Base-by-base conservation (phyloP, 306 rosid genomes). In the Sicyos edulis region DNA sequence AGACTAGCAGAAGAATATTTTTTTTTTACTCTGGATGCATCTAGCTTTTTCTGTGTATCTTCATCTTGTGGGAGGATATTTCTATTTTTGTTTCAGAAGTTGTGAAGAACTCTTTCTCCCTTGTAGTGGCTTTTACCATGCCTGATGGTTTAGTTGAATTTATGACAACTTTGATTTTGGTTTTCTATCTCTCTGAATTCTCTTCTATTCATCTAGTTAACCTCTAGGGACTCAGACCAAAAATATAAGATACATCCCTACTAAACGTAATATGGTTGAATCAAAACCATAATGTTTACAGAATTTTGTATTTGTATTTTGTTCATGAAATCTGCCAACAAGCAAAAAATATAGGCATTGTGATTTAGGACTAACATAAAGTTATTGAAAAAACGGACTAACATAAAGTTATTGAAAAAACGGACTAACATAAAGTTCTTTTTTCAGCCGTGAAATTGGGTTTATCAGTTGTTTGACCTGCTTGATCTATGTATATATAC, bases 1-100 rank as follows among this genome's bases (percentile, higher is more conserved):
- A 15, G 72, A 69, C 8, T 24, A 26, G 73, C 58, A 69, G 45
- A 49, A 50, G 17, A 69, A 69, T 50, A 24, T 8, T 50, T 16
- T 50, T 50, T 16, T 50, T 3, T 51, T 64, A 32, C 54, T 65
- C 54, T 44, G 29, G 11, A 20, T 42, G 71, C 34, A 20, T 65
- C 53, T 65, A 19, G 34, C 54, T 12, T 44, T 65, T 65, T 20
- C 53, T 17, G 34, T 44, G 7, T 44, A 65, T 64, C 70, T 10
- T 64, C 52, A 64, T 42, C 19, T 64, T 64, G 52, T 40, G 52
- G 32, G 44, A 42, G 52, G 32, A 40, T n/a, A n/a, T n/a, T n/a
- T 64, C 70, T 40, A 64, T 64, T 42, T 40, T 64, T 19, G 71
- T 44, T 65, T 42, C 53, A 42, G 34, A 65, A 5, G 53, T 42